phyloP scores from a whole-genome alignment of 2,329 filamentous ascomycete genomes.

The Clonostachys rhizophaga region DNA sequence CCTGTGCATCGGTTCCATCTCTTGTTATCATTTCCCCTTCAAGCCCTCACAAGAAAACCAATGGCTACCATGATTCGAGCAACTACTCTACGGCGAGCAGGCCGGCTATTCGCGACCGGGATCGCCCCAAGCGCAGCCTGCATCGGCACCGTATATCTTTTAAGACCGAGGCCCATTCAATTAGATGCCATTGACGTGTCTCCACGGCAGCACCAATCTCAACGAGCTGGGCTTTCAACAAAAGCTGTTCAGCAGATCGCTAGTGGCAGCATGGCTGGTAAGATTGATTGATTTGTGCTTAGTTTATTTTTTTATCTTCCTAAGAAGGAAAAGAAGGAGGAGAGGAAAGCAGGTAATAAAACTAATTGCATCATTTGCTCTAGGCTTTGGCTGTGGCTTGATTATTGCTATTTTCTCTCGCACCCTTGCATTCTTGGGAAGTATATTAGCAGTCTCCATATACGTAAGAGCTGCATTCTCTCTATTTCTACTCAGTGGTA shows the following conservation, averaged over 20 bases:
- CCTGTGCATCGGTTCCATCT: too few species aligned
- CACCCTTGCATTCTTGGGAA: slow-evolving; percentile 63
- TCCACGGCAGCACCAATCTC: slow-evolving; percentile 6
- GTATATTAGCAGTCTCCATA: slow-evolving; percentile 56
- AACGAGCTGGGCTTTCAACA: slow-evolving; percentile 11
- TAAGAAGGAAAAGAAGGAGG: background rate
- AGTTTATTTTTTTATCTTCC: too few species aligned
- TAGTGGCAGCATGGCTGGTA: slow-evolving; percentile 48
- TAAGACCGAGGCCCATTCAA: slow-evolving; percentile 14
- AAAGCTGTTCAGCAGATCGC: slow-evolving; percentile 43
- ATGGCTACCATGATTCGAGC: background rate
- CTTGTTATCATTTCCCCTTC: too few species aligned
- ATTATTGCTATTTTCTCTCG: slow-evolving; percentile 67
- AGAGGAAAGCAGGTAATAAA: background rate
- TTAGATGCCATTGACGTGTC: slow-evolving; percentile 14
- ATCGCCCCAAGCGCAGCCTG: slow-evolving; percentile 17
- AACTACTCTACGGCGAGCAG: background rate
- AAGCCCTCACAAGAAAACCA: too few species aligned
- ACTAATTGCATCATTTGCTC: background rate
- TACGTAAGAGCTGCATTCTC: slow-evolving; percentile 43
- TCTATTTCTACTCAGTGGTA: background rate
- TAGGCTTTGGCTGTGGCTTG: slow-evolving; percentile 60
- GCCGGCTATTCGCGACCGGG: slow-evolving; percentile 11
- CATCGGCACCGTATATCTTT: slow-evolving; percentile 12
- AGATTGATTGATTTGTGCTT: slow-evolving; percentile 3